Conservation (phyloP, 2,329 filamentous ascomycete species). For the Pseudogymnoascus sp. region DNA sequence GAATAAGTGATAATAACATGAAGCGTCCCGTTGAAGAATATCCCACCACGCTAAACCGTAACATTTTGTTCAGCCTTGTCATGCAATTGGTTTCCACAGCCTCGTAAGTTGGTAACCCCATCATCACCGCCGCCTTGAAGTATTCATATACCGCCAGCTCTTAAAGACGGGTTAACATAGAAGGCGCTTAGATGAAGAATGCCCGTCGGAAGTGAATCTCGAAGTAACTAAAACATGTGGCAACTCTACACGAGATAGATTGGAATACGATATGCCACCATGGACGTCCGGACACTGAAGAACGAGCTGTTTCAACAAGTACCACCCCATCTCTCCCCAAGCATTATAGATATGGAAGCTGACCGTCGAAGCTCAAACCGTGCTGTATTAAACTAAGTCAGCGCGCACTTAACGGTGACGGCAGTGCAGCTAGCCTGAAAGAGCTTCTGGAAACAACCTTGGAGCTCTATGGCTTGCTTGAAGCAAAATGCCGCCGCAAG, state of each 20-base stretch:
- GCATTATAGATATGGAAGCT: neutral
- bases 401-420: slow-evolving; percentile 43
- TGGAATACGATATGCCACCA: slow-evolving; percentile 39
- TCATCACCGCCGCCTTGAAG: neutral
- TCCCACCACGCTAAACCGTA: neutral
- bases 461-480: slow-evolving; percentile 41
- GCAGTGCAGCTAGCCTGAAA: slow-evolving; percentile 35
- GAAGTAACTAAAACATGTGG: slow-evolving; percentile 79
- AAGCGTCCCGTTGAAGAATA: neutral
- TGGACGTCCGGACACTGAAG: slow-evolving; percentile 7
- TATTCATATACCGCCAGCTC: neutral
- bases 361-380: slow-evolving; percentile 50
- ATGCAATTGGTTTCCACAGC: neutral
- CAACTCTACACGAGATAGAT: slow-evolving; percentile 73
- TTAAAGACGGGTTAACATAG: neutral
- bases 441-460: slow-evolving; percentile 40
- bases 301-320: slow-evolving; percentile 13
- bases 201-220: slow-evolving; percentile 52
- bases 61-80: neutral
- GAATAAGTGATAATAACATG: neutral
- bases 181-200: slow-evolving; percentile 29
- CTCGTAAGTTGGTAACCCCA: neutral
- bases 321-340: neutral
- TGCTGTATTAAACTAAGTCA: slow-evolving; percentile 54
- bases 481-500: slow-evolving; percentile 33